These are phyloP conservation scores for Gynandropsis gynandra DNA, from an alignment of 345 rosid genomes.

Conservation along the genomic window DNA sequence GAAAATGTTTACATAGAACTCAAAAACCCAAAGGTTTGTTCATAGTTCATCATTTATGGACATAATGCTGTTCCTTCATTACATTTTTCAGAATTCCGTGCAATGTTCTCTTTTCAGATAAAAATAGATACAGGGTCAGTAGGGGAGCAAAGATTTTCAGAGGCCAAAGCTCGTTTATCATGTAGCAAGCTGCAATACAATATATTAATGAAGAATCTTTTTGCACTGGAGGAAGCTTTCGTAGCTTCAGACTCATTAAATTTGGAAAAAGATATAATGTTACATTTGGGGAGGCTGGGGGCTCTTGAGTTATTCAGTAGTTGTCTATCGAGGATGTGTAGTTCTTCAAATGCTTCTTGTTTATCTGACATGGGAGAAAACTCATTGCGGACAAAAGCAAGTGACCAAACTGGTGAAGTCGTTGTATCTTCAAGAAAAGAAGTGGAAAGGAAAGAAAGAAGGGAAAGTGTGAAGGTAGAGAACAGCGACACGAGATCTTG, in stretches of 20 bases:
- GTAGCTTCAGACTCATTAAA: slow-evolving; percentile 35
- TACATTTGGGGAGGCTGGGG: slow-evolving; percentile 59
- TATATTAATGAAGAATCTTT: slow-evolving; percentile 59
- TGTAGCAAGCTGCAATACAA: slow-evolving; percentile 32
- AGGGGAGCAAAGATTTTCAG: slow-evolving; percentile 27
- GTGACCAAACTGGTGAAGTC: slow-evolving; percentile 21
- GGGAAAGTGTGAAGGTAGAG: slow-evolving; percentile 23
- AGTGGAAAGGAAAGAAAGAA: slow-evolving; percentile 37
- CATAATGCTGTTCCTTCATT: not conserved
- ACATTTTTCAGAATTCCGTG: not conserved
- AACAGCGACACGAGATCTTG: slow-evolving; percentile 17
- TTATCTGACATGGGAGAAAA: slow-evolving; percentile 30
- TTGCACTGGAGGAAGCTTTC: slow-evolving; percentile 53
- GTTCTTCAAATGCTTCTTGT: slow-evolving; percentile 27
- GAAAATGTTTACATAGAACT: slow-evolving; percentile 29
- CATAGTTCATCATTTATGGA: not conserved
- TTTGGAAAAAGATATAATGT: slow-evolving; percentile 57
- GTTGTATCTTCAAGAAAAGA: slow-evolving; percentile 37
- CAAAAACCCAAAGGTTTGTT: slow-evolving; percentile 34
- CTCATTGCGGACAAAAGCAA: slow-evolving; percentile 15
- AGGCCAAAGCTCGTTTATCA: slow-evolving; percentile 14
- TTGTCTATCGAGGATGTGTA: slow-evolving; percentile 35
- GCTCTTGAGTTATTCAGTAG: slow-evolving; percentile 46
- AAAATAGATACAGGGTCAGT: slow-evolving; percentile 24
- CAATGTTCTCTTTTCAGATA: slow-evolving; percentile 5